Conservation (phyloP, 768 basidiomycete species). For the Boletus rufocinnamomeus region DNA sequence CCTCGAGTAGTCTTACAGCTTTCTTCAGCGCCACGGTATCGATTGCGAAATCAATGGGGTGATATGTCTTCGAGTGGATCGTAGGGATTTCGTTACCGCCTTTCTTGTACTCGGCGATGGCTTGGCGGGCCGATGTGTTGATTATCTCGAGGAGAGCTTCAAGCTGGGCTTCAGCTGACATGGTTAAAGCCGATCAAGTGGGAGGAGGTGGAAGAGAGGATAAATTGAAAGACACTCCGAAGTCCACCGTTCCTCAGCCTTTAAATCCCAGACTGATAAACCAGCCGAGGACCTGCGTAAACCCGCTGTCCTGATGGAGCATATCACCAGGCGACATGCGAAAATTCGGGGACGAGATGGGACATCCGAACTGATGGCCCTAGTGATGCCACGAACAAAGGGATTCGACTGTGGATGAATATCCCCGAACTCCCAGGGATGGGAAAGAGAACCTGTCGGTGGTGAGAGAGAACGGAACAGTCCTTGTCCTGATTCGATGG, state of each 20-base stretch:
- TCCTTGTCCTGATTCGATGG: neutral
- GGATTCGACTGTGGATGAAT: neutral
- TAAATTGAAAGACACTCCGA: neutral
- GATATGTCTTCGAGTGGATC: conserved; percentile 22
- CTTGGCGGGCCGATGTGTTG: conserved; percentile 29
- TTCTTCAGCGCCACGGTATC: conserved; percentile 28
- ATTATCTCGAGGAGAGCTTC: conserved; percentile 35
- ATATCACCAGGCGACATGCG: neutral
- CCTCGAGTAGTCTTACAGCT: conserved; percentile 30
- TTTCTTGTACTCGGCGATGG: conserved; percentile 31
- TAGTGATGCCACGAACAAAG: neutral
- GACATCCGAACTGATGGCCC: neutral
- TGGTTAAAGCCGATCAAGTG: neutral
- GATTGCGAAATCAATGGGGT: conserved; percentile 25
- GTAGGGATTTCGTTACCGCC: conserved; percentile 25
- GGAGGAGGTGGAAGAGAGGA: neutral
- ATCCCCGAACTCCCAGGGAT: conserved; percentile 9
- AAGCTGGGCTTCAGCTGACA: conserved; percentile 33
- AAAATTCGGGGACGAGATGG: neutral
- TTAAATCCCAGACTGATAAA: conserved; percentile 4
- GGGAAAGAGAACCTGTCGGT: neutral
- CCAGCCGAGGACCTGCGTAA: neutral
- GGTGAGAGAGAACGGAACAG: neutral
- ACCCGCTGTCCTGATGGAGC: neutral
- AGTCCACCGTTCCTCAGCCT: neutral